Percentiles rank a stretch among this genome's conserved stretches.
Evolutionary conservation across 164 flowering plant genomes (phyloP).

Genomic region (Saururus chinensis): DNA sequence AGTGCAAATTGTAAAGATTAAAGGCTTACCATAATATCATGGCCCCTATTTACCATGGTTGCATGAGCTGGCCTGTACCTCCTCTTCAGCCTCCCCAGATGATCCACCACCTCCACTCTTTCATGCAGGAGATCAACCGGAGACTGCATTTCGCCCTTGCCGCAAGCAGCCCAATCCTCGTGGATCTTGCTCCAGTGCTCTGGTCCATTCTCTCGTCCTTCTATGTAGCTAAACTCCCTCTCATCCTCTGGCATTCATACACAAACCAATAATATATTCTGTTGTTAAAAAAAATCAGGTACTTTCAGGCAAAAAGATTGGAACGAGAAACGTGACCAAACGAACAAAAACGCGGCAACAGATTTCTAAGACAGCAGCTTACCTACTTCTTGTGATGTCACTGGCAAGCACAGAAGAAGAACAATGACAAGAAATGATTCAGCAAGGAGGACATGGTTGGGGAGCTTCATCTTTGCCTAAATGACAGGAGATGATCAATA

Average conservation of each 20-base stretch:
- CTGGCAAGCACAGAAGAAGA: neutral
- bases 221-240: slow-evolving; percentile 19
- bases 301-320: neutral
- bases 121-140: slow-evolving; percentile 18
- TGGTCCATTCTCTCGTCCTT: slow-evolving; percentile 17
- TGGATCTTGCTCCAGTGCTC: slow-evolving; percentile 22
- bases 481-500: neutral
- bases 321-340: neutral
- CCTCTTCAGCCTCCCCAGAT: slow-evolving; percentile 8
- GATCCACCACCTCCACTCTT: slow-evolving; percentile 9
- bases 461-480: neutral
- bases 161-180: slow-evolving; percentile 23
- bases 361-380: too few species aligned
- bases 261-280: too few species aligned
- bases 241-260: slow-evolving; percentile 15
- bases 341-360: too few species aligned
- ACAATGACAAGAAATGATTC: neutral
- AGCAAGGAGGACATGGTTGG: neutral
- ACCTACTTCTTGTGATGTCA: slow-evolving; percentile 7
- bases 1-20: neutral
- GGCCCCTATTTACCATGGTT: slow-evolving; percentile 19
- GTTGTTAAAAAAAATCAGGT: too few species aligned
- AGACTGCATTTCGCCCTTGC: slow-evolving; percentile 21
- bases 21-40: slow-evolving; percentile 15
- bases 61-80: slow-evolving; percentile 15